Evolutionary conservation across 1,284 basidiomycete species (phyloP), one percentile per base, ranked within the genome.

Genomic region (Ustilago tritici): DNA sequence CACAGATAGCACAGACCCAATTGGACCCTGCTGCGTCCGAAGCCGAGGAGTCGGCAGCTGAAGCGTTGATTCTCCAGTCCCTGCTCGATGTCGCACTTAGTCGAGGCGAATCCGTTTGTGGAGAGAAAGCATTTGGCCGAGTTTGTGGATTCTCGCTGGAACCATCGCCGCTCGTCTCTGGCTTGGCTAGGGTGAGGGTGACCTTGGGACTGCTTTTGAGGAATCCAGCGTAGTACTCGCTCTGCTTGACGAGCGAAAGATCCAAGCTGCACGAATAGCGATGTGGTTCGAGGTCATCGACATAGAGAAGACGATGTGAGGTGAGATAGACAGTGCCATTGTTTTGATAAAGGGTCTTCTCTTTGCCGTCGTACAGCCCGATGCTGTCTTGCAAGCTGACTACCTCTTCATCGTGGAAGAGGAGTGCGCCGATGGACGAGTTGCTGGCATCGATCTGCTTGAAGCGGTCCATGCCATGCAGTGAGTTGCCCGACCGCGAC

Each of bases 201-300:
- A 97, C 90, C 87, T 99, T 99, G 4, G 96, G 84, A 0, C 92
- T 94, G 28, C 93, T 95, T 65, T 91, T 93, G 88, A 98, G 92
- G 70, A 99, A 92, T 3, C 96, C 95, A 3, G 92, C 91, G 85
- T 97, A 98, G 87, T 93, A 91, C 79, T 98, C 94, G 3, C 94
- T 96, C 81, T 92, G 92, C 1, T 88, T 88, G 60, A 98, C 89
- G 69, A 88, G 88, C 0, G 89, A 88, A 9, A 98, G 89, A 76
- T 84, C 78, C 35, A 88, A 79, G 62, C 92, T 90, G 58, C 83
- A 83, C 15, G 85, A 86, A 52, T 84, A 76, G 36, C 60, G 59
- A 60, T 73, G 78, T 34, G 80, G 71, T 93, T 86, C 31, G 88
- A 86, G 82, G 92, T 92, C 1, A 81, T 94, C 91, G 76, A 94